Conservation (phyloP, 768 basidiomycete species). For the Suillus variegatus region DNA sequence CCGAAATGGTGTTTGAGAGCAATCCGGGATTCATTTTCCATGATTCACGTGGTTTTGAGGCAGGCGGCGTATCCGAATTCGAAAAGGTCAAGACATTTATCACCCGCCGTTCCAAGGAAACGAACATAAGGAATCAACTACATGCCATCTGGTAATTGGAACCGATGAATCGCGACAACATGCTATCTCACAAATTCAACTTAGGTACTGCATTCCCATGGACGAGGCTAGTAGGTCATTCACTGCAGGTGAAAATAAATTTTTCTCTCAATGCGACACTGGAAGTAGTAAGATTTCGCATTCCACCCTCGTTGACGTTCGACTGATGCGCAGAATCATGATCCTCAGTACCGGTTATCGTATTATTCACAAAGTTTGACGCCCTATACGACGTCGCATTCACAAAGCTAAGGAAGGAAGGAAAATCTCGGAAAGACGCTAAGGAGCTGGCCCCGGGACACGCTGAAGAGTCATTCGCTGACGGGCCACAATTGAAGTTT, state of each 20-base stretch:
- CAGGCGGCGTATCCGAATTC: no score
- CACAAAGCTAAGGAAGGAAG: constrained; percentile 12
- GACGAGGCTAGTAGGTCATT: constrained; percentile 27
- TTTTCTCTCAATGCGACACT: constrained; percentile 4
- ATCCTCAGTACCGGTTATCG: constrained; percentile 12
- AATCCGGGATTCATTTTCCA: no score
- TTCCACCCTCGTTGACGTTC: not conserved
- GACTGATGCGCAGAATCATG: not conserved
- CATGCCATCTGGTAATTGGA: constrained; percentile 41
- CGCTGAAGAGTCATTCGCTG: no score
- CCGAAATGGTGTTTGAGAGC: no score
- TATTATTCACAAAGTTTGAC: constrained; percentile 42
- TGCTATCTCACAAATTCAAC: not conserved
- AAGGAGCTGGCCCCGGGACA: constrained; percentile 7
- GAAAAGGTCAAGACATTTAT: no score
- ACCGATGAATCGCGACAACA: not conserved
- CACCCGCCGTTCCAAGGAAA: no score
- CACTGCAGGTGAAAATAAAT: constrained; percentile 1
- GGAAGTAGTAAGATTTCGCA: constrained; percentile 3
- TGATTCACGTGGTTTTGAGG: no score
- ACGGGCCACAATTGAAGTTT: no score
- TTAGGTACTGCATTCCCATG: constrained; percentile 41
- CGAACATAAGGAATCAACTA: constrained; percentile 23
- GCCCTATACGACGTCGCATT: constrained; percentile 25
- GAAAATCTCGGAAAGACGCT: constrained; percentile 13